These are phyloP conservation scores for Termitomyces sp. DNA, from an alignment of 768 basidiomycete species.

Conservation along the genomic window DNA sequence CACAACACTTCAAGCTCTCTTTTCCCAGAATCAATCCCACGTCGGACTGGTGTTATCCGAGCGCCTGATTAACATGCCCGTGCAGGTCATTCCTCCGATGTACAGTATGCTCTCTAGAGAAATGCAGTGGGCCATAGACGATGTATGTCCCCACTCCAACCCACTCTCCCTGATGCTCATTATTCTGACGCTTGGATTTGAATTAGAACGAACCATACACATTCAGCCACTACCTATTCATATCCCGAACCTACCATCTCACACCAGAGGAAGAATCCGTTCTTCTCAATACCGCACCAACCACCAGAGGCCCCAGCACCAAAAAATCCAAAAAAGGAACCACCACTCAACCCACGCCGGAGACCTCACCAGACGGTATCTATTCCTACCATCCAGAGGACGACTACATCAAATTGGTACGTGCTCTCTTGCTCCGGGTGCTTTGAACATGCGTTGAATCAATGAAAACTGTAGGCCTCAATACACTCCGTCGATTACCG, in stretches of 20 bases:
- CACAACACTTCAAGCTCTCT: slow-evolving; percentile 49
- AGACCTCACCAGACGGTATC: slow-evolving; percentile 45
- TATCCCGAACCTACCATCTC: slow-evolving; percentile 79
- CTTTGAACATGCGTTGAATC: neutral
- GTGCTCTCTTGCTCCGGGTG: neutral
- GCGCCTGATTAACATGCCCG: slow-evolving; percentile 92
- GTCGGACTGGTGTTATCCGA: slow-evolving; percentile 87
- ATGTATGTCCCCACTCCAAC: slow-evolving; percentile 41
- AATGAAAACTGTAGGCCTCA: slow-evolving; percentile 4
- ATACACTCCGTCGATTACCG: slow-evolving; percentile 37
- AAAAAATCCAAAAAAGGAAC: slow-evolving; percentile 37
- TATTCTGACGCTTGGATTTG: neutral
- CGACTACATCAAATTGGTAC: slow-evolving; percentile 64
- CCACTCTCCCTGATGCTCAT: neutral
- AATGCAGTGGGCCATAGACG: slow-evolving; percentile 66
- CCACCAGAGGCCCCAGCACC: slow-evolving; percentile 23
- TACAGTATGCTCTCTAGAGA: slow-evolving; percentile 88
- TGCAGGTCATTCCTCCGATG: slow-evolving; percentile 89
- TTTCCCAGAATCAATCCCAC: slow-evolving; percentile 50
- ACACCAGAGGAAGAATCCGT: slow-evolving; percentile 65
- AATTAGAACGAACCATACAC: slow-evolving; percentile 56
- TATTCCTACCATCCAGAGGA: slow-evolving; percentile 87
- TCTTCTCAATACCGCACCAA: slow-evolving; percentile 41
- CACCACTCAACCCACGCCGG: slow-evolving; percentile 19
- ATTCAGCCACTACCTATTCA: slow-evolving; percentile 73